Conservation (phyloP, 2,329 filamentous ascomycete species). For the Neurospora crassa region DNA sequence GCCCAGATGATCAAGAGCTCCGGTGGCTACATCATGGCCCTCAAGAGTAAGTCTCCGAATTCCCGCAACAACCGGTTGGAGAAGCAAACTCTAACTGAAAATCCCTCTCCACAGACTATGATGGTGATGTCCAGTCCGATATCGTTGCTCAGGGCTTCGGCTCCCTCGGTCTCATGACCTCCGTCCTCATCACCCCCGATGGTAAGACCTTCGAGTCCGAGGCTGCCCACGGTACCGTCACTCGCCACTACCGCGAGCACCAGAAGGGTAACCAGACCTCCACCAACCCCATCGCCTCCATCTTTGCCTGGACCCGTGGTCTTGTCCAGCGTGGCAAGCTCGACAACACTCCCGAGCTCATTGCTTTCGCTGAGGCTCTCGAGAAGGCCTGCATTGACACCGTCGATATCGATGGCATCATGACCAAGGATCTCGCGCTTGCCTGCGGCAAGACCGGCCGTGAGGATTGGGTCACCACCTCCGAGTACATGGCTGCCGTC, state of each 20-base stretch:
- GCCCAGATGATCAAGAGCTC: conserved; percentile 99
- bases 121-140: conserved; percentile 97
- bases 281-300: conserved; percentile 97
- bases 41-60: conserved; percentile 68
- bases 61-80: neutral
- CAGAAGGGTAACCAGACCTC: conserved; percentile 96
- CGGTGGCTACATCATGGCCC: conserved; percentile 91
- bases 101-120: conserved; percentile 63
- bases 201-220: conserved; percentile 97
- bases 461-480: conserved; percentile 82
- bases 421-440: conserved; percentile 99
- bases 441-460: conserved; percentile 81
- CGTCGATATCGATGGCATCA: conserved; percentile 87
- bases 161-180: conserved; percentile 97
- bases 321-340: conserved; percentile 87
- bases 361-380: conserved; percentile 82
- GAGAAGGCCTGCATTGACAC: conserved; percentile 93
- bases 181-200: conserved; percentile 90
- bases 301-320: conserved; percentile 97
- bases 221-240: conserved; percentile 96
- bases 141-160: conserved; percentile 98
- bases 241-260: conserved; percentile 96
- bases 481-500: conserved; percentile 84
- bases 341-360: conserved; percentile 83
- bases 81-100: conserved; percentile 5